Conservation (phyloP, 495 filamentous ascomycete genomes). For the Penicillium pancosmium region DNA sequence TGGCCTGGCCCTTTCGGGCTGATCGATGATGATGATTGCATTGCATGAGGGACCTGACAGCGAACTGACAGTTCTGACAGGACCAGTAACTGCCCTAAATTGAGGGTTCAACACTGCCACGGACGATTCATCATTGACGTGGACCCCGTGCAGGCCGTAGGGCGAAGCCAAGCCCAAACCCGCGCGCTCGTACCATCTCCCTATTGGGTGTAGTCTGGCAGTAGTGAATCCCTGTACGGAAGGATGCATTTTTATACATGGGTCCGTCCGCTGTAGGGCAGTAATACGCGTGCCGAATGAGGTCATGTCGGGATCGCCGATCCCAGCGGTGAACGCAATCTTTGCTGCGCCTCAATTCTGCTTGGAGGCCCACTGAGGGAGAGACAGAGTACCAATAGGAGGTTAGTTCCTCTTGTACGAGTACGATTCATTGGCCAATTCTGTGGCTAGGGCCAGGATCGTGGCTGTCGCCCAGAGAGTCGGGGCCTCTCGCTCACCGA, state of each 20-base stretch:
- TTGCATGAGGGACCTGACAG: background rate
- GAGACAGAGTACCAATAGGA: background rate
- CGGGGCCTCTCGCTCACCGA: constrained; percentile 19
- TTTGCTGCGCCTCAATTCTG: constrained; percentile 27
- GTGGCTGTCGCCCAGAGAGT: constrained; percentile 21
- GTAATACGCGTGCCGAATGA: constrained; percentile 7
- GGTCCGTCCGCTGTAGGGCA: constrained; percentile 1
- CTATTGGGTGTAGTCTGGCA: background rate
- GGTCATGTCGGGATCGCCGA: constrained; percentile 10
- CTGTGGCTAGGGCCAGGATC: constrained; percentile 24
- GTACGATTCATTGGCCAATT: constrained; percentile 6
- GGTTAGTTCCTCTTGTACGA: background rate
- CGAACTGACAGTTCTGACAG: background rate
- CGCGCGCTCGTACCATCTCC: background rate
- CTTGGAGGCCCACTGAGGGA: background rate
- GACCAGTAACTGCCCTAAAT: background rate
- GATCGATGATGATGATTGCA: background rate
- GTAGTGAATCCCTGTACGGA: background rate
- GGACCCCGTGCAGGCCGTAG: background rate
- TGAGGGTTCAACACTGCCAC: constrained; percentile 2
- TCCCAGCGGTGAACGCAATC: constrained; percentile 22
- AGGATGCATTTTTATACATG: background rate
- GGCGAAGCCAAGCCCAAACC: constrained; percentile 6
- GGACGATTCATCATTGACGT: background rate
- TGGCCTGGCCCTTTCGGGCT: background rate